phyloP scores from a whole-genome alignment of 192 early-diverging fungal genomes.

The Rhizophagus clarus region DNA sequence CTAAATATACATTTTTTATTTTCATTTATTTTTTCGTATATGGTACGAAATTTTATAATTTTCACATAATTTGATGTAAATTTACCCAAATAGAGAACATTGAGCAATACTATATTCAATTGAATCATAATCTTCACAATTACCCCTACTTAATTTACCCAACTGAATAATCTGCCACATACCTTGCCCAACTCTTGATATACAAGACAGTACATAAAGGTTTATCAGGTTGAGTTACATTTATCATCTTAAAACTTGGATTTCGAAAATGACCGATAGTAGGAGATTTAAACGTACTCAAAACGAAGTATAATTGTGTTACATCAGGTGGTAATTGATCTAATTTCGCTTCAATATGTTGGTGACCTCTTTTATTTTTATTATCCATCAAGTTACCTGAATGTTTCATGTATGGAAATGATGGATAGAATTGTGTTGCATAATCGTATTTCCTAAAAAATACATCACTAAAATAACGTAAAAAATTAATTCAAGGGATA shows the following conservation, averaged over 20 bases:
- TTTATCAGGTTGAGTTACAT: slow-evolving; percentile 28
- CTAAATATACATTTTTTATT: too few relatives aligned
- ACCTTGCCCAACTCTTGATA: slow-evolving; percentile 18
- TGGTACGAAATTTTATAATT: too few relatives aligned
- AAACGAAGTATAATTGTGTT: slow-evolving; percentile 30
- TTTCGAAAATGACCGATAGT: slow-evolving; percentile 29
- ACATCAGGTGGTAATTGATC: slow-evolving; percentile 29
- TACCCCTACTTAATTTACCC: slow-evolving; percentile 12
- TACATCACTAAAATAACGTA: too few relatives aligned
- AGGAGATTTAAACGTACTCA: slow-evolving; percentile 24
- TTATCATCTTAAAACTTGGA: slow-evolving; percentile 20
- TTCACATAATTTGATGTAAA: too few relatives aligned
- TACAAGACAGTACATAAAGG: slow-evolving; percentile 24
- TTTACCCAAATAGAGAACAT: not conserved
- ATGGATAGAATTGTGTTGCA: slow-evolving; percentile 23
- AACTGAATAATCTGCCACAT: slow-evolving; percentile 31
- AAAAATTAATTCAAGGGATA: not conserved
- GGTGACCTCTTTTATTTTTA: slow-evolving; percentile 22
- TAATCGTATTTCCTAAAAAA: slow-evolving; percentile 30
- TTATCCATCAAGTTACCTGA: slow-evolving; percentile 32
- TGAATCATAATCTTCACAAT: slow-evolving; percentile 28
- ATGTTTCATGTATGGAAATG: slow-evolving; percentile 30
- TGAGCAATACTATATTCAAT: slow-evolving; percentile 21
- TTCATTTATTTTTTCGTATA: too few relatives aligned
- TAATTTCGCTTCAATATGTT: slow-evolving; percentile 23